Evolutionary conservation across 1,139 yeast species (phyloP), one percentile per base, ranked within the genome.

Genomic region (Blastobotrys buckinghamii): DNA sequence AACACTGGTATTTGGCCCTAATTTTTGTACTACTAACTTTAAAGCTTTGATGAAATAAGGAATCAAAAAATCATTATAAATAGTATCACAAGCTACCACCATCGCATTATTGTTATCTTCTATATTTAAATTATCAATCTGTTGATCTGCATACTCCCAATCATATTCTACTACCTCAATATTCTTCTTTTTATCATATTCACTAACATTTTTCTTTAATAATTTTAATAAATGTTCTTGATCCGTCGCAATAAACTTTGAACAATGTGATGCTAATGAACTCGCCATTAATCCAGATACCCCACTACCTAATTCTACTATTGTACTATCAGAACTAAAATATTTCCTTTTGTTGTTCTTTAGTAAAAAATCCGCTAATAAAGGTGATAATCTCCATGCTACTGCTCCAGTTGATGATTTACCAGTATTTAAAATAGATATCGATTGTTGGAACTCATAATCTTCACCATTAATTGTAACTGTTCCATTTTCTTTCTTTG

Each of bases 271-370:
- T 0, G 76, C 78, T 13, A 83, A 51, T 0, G 73, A 61, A 3
- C 75, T 63, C 0, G 80, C 79, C 26, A 79, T 62, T 1, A 82
- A 62, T 0, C 84, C 89, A 0, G 82, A 74, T 0, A 76, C 76
- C 0, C 94, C 94, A 15, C 85, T 64, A 0, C 94, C 94, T 6
- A 84, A 61, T 56, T 84, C 92, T 2, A 83, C 64, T 0, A 82
- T 73, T 34, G 59, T 57, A 53, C 32, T 51, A 22, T 35, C 63
- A 41, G 40, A 55, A 41, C 45, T 35, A n/a, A 37, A 39, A 6
- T 45, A 43, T 5, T 43, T 10, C 2, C 48, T n/a, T 2, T 30
- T 41, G 2, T 42, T 37, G n/a, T 22, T 22, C 6, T 42, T 38
- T 13, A 73, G 44, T 1, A 79, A 45, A 87, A 88, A 83, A 42